These are phyloP conservation scores for Cocos nucifera DNA, from an alignment of 176 grass and related monocot genomes.

Conservation along the genomic window DNA sequence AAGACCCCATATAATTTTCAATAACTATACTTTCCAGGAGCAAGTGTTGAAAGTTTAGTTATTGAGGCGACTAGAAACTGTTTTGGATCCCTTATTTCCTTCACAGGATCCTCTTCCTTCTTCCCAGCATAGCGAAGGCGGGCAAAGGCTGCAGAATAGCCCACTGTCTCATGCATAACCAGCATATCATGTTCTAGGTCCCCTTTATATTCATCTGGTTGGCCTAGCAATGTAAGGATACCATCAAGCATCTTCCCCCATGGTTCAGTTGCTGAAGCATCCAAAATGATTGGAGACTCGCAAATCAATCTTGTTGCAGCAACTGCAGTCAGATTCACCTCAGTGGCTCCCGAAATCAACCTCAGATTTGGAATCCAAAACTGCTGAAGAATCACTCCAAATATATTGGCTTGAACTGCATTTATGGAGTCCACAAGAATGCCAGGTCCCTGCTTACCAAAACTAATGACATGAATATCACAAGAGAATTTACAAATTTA, in stretches of 20 bases:
- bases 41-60: slow-evolving; percentile 49
- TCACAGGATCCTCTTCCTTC: slow-evolving; percentile 78
- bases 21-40: slow-evolving; percentile 53
- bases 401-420: slow-evolving; percentile 55
- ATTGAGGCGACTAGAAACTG: slow-evolving; percentile 75
- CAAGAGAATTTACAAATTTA: slow-evolving; percentile 75
- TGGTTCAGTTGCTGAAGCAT: slow-evolving; percentile 42
- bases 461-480: slow-evolving; percentile 83
- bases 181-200: slow-evolving; percentile 45
- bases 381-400: slow-evolving; percentile 54
- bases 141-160: slow-evolving; percentile 80
- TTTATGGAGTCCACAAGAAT: slow-evolving; percentile 65
- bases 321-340: slow-evolving; percentile 74
- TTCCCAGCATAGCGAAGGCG: slow-evolving; percentile 82
- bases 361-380: slow-evolving; percentile 87
- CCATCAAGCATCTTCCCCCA: slow-evolving; percentile 86
- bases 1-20: too few relatives aligned
- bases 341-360: slow-evolving; percentile 65
- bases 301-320: slow-evolving; percentile 84
- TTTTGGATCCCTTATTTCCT: slow-evolving; percentile 83
- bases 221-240: slow-evolving; percentile 43
- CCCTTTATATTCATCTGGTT: slow-evolving; percentile 49
- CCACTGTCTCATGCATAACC: slow-evolving; percentile 55
- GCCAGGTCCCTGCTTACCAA: slow-evolving; percentile 63
- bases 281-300: slow-evolving; percentile 55